Conservation (phyloP, 805 yeast species). For the Myxozyma nipponensis region DNA sequence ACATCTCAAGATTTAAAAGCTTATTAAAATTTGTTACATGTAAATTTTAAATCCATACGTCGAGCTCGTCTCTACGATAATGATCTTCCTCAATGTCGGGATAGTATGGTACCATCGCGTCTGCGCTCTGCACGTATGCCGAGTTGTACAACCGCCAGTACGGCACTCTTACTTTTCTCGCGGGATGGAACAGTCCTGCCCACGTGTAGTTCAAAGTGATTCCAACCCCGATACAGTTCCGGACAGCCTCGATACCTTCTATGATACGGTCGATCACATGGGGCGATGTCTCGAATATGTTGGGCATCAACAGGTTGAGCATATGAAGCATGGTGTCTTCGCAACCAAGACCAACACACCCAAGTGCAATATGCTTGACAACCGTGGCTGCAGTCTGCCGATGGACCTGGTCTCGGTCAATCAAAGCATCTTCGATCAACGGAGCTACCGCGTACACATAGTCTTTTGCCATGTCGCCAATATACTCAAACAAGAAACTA, state of each 20-base stretch:
- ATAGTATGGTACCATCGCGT: conserved; percentile 76
- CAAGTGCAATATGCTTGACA: conserved; percentile 73
- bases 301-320: conserved; percentile 79
- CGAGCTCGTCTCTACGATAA: conserved; percentile 50
- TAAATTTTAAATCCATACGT: conserved; percentile 39
- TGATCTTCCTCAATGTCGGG: conserved; percentile 51
- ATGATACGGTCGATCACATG: conserved; percentile 82
- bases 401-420: conserved; percentile 86
- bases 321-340: conserved; percentile 83
- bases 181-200: conserved; percentile 92
- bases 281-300: conserved; percentile 89
- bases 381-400: conserved; percentile 94
- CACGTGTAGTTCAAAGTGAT: conserved; percentile 68
- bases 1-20: not conserved
- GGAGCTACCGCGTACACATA: conserved; percentile 79
- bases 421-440: conserved; percentile 79
- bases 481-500: conserved; percentile 88
- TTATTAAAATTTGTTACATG: not conserved
- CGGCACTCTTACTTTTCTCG: conserved; percentile 74
- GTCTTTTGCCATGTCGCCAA: conserved; percentile 73
- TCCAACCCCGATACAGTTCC: conserved; percentile 74
- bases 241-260: conserved; percentile 72
- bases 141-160: conserved; percentile 82
- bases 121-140: conserved; percentile 69
- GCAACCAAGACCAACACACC: conserved; percentile 67